These are phyloP conservation scores for Monosiga brevicollis DNA, from an alignment of 78 protist species.

Conservation along the genomic window DNA sequence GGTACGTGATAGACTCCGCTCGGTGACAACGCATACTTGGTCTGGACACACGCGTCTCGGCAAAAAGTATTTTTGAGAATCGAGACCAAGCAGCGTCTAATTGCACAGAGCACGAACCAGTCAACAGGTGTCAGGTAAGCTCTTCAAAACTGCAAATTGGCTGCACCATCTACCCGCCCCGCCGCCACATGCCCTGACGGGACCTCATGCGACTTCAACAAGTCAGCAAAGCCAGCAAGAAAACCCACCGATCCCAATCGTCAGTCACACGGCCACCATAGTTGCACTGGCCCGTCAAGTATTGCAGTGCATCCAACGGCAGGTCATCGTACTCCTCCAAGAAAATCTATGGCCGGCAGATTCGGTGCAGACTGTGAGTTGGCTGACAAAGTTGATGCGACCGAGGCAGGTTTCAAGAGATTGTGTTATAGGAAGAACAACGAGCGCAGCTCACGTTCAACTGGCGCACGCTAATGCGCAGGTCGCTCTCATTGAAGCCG, in stretches of 20 bases:
- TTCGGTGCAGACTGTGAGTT: no score
- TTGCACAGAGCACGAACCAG: no score
- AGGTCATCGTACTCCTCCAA: constrained; percentile 19
- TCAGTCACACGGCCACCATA: constrained; percentile 84
- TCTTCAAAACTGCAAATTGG: no score
- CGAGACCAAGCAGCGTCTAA: background rate
- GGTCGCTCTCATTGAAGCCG: constrained; percentile 70
- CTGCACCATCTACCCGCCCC: no score
- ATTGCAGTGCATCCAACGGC: constrained; percentile 40
- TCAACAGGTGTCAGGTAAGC: no score
- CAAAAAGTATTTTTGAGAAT: background rate
- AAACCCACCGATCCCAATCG: constrained; percentile 54
- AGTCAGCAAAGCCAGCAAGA: no score
- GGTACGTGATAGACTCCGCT: constrained; percentile 27
- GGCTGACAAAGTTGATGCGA: no score
- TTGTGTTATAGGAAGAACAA: no score
- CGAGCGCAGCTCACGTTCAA: background rate
- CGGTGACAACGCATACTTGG: background rate
- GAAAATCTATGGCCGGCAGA: constrained; percentile 35
- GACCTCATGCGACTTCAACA: no score
- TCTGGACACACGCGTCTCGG: background rate
- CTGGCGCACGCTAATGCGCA: constrained; percentile 6
- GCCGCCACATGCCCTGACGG: no score
- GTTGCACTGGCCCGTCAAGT: constrained; percentile 54
- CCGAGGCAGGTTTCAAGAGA: no score